These are phyloP conservation scores for Diaporthe vexans DNA, from an alignment of 2,329 filamentous ascomycete species.

Conservation along the genomic window DNA sequence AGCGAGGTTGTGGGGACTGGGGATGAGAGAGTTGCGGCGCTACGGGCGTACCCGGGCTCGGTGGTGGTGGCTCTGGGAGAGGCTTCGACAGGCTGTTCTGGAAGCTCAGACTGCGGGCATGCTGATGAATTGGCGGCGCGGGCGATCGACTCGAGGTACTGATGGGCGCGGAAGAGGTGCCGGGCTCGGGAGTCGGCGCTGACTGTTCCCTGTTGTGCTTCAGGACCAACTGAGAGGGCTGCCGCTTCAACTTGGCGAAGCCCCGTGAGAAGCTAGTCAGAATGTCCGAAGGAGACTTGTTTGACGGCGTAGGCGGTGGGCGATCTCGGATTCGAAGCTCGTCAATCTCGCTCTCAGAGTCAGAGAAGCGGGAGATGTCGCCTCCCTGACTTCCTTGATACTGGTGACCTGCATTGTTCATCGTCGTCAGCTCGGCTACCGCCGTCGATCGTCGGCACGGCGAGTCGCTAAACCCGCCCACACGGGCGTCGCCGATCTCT, in stretches of 20 bases:
- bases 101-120: constrained; percentile 68
- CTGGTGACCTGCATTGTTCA: constrained; percentile 50
- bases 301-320: constrained; percentile 50
- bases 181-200: constrained; percentile 45
- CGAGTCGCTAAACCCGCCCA: constrained; percentile 38
- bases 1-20: constrained; percentile 32
- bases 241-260: constrained; percentile 58
- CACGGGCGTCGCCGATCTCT: constrained; percentile 32
- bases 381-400: constrained; percentile 45
- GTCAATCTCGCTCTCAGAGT: constrained; percentile 57
- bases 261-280: constrained; percentile 67
- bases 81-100: constrained; percentile 72
- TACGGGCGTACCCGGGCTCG: constrained; percentile 51
- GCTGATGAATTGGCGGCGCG: constrained; percentile 51
- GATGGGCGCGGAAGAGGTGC: constrained; percentile 49
- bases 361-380: constrained; percentile 58
- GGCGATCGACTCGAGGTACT: constrained; percentile 41
- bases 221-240: constrained; percentile 59
- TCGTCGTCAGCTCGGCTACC: constrained; percentile 52
- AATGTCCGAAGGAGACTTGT: constrained; percentile 61
- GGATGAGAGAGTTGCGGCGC: constrained; percentile 45
- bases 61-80: constrained; percentile 64
- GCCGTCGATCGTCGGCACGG: constrained; percentile 21
- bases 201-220: constrained; percentile 49
- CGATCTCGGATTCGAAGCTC: constrained; percentile 47